Evolutionary conservation across 2,329 filamentous ascomycete genomes (phyloP).

Genomic region (Talaromyces sp.): DNA sequence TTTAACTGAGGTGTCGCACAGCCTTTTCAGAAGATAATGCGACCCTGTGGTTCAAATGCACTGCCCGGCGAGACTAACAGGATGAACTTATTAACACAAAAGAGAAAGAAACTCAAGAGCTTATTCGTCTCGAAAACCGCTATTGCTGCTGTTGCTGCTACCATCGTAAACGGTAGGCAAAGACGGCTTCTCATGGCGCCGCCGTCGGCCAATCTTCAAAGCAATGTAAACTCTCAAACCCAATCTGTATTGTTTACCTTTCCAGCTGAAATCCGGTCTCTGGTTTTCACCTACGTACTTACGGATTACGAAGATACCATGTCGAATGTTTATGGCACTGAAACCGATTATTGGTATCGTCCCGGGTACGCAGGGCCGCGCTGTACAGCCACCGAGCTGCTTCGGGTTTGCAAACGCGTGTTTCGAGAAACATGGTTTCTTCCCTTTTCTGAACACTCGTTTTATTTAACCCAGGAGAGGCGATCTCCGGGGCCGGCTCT

Average conservation of each 20-base stretch:
- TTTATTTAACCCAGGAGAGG: conserved; percentile 30
- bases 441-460: conserved; percentile 38
- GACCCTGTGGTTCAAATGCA: neutral
- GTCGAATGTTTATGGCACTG: conserved; percentile 19
- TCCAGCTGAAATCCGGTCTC: conserved; percentile 47
- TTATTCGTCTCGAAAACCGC: neutral
- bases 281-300: conserved; percentile 43
- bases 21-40: neutral
- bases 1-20: neutral
- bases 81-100: neutral
- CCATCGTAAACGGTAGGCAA: neutral
- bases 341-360: conserved; percentile 34
- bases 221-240: conserved; percentile 12
- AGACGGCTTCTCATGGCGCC: conserved; percentile 1
- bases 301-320: conserved; percentile 33
- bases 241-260: conserved; percentile 34
- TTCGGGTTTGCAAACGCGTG: conserved; percentile 40
- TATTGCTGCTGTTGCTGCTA: neutral
- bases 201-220: conserved; percentile 2
- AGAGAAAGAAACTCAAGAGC: neutral
- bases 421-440: conserved; percentile 44
- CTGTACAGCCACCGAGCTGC: conserved; percentile 33
- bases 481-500: conserved; percentile 18
- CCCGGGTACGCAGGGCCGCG: conserved; percentile 39
- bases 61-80: neutral